Evolutionary conservation across 2,329 filamentous ascomycete species (phyloP).

Genomic region (Thelonectria rubi): DNA sequence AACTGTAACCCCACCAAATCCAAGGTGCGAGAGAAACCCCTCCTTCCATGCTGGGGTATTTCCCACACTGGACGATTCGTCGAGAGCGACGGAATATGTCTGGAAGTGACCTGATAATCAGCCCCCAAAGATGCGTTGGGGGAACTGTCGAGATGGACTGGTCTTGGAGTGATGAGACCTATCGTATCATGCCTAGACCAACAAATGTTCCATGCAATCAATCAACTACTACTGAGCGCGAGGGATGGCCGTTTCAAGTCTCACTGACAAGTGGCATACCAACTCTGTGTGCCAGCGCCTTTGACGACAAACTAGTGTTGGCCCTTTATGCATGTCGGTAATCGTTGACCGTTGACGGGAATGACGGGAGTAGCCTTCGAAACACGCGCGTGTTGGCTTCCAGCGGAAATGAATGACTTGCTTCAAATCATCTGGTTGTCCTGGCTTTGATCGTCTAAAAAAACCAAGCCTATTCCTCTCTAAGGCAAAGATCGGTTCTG

Average conservation of each 20-base stretch:
- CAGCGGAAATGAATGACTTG: not conserved
- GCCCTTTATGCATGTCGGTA: not conserved
- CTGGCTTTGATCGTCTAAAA: conserved; percentile 1
- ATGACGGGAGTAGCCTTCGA: not conserved
- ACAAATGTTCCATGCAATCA: too few species aligned
- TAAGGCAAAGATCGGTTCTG: conserved; percentile 2
- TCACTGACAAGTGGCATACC: not conserved
- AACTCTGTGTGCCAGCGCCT: too few species aligned
- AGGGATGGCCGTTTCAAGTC: not conserved
- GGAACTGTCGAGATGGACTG: too few species aligned
- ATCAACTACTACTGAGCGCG: not conserved
- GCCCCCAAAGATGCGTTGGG: not conserved
- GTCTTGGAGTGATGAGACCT: too few species aligned
- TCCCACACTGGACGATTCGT: conserved; percentile 17
- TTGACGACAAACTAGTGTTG: not conserved
- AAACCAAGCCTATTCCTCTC: not conserved
- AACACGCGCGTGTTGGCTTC: not conserved
- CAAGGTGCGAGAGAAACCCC: conserved; percentile 4
- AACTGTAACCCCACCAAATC: conserved; percentile 15
- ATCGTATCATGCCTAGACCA: too few species aligned
- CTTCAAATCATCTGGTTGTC: not conserved
- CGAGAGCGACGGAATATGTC: too few species aligned
- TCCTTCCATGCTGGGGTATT: conserved; percentile 17
- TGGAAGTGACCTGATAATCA: not conserved
- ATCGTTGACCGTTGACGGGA: not conserved